A percentile compares a stretch with the other conserved stretches of the same genome.
Evolutionary conservation across 2,329 filamentous ascomycete genomes (phyloP).

Genomic region (Elsinoe australis): DNA sequence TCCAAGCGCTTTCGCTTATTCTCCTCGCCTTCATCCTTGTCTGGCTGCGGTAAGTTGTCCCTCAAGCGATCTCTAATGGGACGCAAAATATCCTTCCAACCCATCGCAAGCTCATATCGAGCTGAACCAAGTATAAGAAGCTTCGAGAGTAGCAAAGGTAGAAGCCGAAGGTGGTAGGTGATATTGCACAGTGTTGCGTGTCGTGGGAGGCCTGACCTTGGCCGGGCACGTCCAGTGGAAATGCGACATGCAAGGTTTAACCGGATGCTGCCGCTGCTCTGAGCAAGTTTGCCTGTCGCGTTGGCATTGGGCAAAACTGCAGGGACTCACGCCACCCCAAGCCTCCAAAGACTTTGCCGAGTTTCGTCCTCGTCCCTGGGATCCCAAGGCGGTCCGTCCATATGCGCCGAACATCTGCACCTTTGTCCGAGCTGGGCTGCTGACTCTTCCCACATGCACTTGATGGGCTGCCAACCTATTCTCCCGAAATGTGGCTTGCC

Average conservation of each 20-base stretch:
- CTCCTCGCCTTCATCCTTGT: slow-evolving; percentile 8
- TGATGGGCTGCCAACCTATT: background rate
- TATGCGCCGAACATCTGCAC: slow-evolving; percentile 11
- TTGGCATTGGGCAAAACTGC: background rate
- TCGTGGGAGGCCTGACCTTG: slow-evolving; percentile 9
- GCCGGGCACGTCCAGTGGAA: background rate
- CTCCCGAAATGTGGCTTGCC: slow-evolving; percentile 12
- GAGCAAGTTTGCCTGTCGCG: background rate
- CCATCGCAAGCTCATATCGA: slow-evolving; percentile 14
- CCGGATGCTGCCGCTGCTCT: background rate
- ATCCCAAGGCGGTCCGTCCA: background rate
- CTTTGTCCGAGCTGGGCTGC: too few relatives aligned
- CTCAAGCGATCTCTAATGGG: slow-evolving; percentile 35
- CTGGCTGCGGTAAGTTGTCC: slow-evolving; percentile 23
- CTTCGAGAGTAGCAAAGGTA: background rate
- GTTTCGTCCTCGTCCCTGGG: slow-evolving; percentile 5
- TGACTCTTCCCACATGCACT: background rate
- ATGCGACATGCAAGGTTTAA: slow-evolving; percentile 1
- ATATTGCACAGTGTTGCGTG: background rate
- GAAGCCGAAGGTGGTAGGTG: background rate
- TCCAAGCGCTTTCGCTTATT: slow-evolving; percentile 14
- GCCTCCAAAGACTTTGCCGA: slow-evolving; percentile 8
- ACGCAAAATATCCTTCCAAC: slow-evolving; percentile 35
- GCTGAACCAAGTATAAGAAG: background rate
- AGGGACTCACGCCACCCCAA: background rate